These are phyloP conservation scores for Verticillium tricorpus DNA, from an alignment of 2,329 filamentous ascomycete genomes.

Conservation along the genomic window DNA sequence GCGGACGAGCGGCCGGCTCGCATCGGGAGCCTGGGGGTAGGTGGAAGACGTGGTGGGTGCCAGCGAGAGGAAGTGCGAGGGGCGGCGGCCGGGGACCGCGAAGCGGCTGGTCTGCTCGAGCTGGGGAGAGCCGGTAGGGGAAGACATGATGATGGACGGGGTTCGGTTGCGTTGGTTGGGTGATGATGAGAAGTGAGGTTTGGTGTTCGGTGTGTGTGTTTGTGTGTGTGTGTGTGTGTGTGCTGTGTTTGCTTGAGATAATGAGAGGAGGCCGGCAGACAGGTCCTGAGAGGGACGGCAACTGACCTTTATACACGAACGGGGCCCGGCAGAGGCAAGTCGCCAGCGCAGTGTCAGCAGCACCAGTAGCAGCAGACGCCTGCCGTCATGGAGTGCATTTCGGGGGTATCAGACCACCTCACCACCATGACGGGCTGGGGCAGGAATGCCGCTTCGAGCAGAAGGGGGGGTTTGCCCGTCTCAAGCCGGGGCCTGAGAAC, in stretches of 20 bases:
- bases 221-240: no score
- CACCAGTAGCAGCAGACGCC: neutral
- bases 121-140: neutral
- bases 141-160: slow-evolving; percentile 6
- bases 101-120: slow-evolving; percentile 1
- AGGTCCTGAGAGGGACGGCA: neutral
- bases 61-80: slow-evolving; percentile 46
- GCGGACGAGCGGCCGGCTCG: slow-evolving; percentile 28
- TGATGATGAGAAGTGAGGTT: neutral
- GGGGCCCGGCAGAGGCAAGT: neutral
- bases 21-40: slow-evolving; percentile 41
- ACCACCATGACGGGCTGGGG: neutral
- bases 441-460: neutral
- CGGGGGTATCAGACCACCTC: neutral
- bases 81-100: neutral
- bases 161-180: no score
- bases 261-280: neutral
- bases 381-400: neutral
- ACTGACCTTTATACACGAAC: neutral
- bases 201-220: no score
- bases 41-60: slow-evolving; percentile 54
- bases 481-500: neutral
- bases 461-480: neutral
- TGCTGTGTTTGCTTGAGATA: neutral
- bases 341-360: neutral